These are phyloP conservation scores for Pichia sp. DNA, from an alignment of 1,139 yeast genomes.

Conservation along the genomic window DNA sequence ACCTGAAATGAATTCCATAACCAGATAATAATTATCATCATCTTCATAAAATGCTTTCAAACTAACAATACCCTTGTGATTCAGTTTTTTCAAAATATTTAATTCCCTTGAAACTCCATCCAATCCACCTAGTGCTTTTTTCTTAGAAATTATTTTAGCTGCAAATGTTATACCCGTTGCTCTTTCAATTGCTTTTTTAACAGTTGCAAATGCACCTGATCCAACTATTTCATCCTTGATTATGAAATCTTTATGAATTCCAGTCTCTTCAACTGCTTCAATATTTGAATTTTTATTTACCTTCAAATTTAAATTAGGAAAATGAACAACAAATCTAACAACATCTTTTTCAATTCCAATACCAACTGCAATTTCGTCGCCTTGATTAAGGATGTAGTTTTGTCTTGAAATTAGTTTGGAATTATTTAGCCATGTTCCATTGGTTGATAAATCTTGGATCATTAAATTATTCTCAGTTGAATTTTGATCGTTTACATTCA, in stretches of 20 bases:
- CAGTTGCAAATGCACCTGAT: conserved; percentile 96
- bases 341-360: conserved; percentile 79
- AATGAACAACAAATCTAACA: conserved; percentile 63
- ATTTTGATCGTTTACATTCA: conserved; percentile 27
- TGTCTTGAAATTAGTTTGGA: conserved; percentile 68
- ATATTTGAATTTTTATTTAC: conserved; percentile 14
- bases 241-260: conserved; percentile 68
- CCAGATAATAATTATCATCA: conserved; percentile 68
- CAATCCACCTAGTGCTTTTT: conserved; percentile 72
- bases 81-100: conserved; percentile 64
- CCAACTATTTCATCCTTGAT: conserved; percentile 83
- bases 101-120: conserved; percentile 84
- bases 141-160: conserved; percentile 78
- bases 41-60: conserved; percentile 84
- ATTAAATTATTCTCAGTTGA: conserved; percentile 33
- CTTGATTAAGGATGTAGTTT: conserved; percentile 78
- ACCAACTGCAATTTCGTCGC: conserved; percentile 89
- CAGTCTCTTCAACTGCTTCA: conserved; percentile 16
- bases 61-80: conserved; percentile 80
- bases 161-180: conserved; percentile 81
- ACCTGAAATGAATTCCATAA: conserved; percentile 93
- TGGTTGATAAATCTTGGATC: conserved; percentile 71
- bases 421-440: conserved; percentile 84
- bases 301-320: conserved; percentile 29
- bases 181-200: conserved; percentile 82